Evolutionary conservation across 108 stramenopile genomes (phyloP).

Genomic region (Cyclotella cryptica): DNA sequence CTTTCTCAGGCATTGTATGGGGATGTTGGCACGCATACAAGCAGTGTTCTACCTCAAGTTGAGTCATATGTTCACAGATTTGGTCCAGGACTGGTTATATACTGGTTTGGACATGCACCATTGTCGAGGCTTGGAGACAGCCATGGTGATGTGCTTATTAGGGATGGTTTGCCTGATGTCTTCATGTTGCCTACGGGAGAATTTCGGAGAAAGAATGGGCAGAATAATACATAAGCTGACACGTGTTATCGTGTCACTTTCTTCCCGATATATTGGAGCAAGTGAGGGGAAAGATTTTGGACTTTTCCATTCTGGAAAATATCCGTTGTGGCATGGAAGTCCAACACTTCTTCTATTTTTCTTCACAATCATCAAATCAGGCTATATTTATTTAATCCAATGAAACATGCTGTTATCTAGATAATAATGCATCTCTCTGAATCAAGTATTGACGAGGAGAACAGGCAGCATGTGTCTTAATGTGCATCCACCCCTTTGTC

Average conservation of each 20-base stretch:
- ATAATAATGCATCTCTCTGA: too few relatives aligned
- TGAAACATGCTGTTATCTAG: too few relatives aligned
- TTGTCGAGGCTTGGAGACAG: constrained; percentile 66
- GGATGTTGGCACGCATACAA: constrained; percentile 74
- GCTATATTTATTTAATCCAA: too few relatives aligned
- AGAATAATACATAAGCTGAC: not conserved
- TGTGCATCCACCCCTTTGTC: too few relatives aligned
- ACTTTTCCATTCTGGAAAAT: too few relatives aligned
- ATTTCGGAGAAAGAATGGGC: constrained; percentile 35
- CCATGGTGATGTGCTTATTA: constrained; percentile 70
- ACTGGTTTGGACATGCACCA: constrained; percentile 93
- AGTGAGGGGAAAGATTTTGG: too few relatives aligned
- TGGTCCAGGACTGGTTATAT: constrained; percentile 82
- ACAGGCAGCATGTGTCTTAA: too few relatives aligned
- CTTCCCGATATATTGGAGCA: too few relatives aligned
- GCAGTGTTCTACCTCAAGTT: constrained; percentile 79
- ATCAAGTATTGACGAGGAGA: too few relatives aligned
- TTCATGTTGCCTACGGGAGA: constrained; percentile 81
- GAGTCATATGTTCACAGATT: constrained; percentile 86
- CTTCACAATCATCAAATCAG: too few relatives aligned
- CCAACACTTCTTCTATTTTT: too few relatives aligned
- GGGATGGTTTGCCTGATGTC: constrained; percentile 63
- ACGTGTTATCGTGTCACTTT: not conserved
- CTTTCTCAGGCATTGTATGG: constrained; percentile 76
- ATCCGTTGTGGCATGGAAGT: too few relatives aligned